phyloP scores from a whole-genome alignment of 2,329 filamentous ascomycete genomes.

The Ceratocystis alfenasii region DNA sequence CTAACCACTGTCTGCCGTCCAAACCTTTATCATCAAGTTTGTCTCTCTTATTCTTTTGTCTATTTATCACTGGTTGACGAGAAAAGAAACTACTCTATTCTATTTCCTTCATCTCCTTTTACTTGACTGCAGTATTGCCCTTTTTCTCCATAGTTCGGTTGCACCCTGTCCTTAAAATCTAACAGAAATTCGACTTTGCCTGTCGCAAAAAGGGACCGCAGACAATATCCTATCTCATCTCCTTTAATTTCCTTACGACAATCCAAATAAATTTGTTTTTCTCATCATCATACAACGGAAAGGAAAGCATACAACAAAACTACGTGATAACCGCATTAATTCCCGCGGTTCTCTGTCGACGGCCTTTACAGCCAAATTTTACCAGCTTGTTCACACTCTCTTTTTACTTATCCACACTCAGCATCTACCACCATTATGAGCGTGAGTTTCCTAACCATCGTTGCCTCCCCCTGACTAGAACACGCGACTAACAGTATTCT shows the following conservation, averaged over 20 bases:
- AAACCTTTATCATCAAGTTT: background rate
- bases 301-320: background rate
- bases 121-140: background rate
- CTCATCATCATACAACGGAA: background rate
- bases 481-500: slow-evolving; percentile 7
- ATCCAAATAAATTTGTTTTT: background rate
- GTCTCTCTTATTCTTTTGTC: slow-evolving; percentile 4
- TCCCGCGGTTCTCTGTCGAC: background rate
- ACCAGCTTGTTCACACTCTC: background rate
- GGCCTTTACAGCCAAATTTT: background rate
- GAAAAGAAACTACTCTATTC: background rate
- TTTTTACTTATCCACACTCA: slow-evolving; percentile 5
- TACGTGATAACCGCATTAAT: background rate
- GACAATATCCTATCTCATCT: slow-evolving; percentile 12
- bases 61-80: slow-evolving; percentile 21
- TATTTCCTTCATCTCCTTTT: slow-evolving; percentile 7
- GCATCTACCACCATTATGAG: slow-evolving; percentile 14
- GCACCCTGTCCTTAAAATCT: background rate
- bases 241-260: slow-evolving; percentile 19
- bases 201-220: slow-evolving; percentile 3
- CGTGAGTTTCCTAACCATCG: slow-evolving; percentile 7
- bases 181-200: background rate
- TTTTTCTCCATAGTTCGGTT: background rate
- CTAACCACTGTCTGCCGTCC: background rate
- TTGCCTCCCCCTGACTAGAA: background rate